Base-by-base conservation (phyloP, 2,329 filamentous ascomycete species). In the Podosphaera fusca region DNA sequence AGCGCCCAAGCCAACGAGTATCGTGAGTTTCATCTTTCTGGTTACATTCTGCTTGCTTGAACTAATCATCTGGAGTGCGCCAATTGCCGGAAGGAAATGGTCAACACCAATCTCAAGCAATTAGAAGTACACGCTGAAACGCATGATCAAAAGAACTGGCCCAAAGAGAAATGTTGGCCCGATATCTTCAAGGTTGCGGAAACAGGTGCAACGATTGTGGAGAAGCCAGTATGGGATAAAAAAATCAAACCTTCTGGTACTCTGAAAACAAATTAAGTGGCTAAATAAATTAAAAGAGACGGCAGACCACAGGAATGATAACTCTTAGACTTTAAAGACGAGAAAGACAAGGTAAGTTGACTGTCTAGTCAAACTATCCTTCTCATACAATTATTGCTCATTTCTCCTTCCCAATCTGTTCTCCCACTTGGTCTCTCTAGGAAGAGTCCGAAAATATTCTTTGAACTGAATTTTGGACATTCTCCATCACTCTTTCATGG, bases 111-210 rank as follows among this genome's bases (percentile, higher is more conserved):
- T 62, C 68, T 71, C 56, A 69, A 71, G 47, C 74, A 76, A 64
- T 69, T 78, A 12, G 72, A 74, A 64, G 70, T 72, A n/a, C 75
- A 78, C 61, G 75, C 75, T 10, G 63, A 66, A 55, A 77, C 74
- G 4, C 75, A 78, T 62, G 69, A 73, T 60, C 67, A 70, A 33
- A 72, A 72, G 59, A 58, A 66, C 3, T 77, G 75, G 75, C 67
- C 74, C 0, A 78, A 77, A 70, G 75, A 78, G 70, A 77, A 77
- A 70, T 78, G 75, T 69, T 78, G 73, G 72, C 75, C 75, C 1
- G 74, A 73, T 55, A 58, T 61, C 35, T 59, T 60, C 51, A 59
- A 59, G 58, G 38, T 42, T 4, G 38, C 38, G 3, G 38, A 42
- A 42, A 7, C 38, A 12, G 38, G 38, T 42, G 59, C 38, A 4